Evolutionary conservation across 441 rosid species (phyloP).

Genomic region (Manihot esculenta): DNA sequence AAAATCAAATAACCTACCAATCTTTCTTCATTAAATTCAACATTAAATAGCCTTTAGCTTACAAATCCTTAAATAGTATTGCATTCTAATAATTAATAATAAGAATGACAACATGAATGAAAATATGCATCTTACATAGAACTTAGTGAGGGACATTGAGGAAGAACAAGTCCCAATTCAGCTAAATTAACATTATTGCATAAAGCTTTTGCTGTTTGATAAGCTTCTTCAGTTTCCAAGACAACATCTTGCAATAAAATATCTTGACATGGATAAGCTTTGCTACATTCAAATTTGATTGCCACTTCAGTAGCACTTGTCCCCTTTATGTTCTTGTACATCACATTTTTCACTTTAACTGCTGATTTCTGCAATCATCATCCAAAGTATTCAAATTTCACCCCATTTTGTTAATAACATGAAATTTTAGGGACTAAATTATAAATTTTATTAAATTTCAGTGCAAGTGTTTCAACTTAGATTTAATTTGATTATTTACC

Average conservation of each 20-base stretch:
- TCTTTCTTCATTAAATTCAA: too few species aligned
- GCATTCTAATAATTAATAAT: too few species aligned
- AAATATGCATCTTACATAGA: too few species aligned
- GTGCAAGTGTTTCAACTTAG: too few species aligned
- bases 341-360: slow-evolving; percentile 60
- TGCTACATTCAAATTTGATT: slow-evolving; percentile 58
- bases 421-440: too few species aligned
- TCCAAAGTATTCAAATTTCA: neutral
- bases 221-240: slow-evolving; percentile 22
- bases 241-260: slow-evolving; percentile 49
- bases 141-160: slow-evolving; percentile 31
- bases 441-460: too few species aligned
- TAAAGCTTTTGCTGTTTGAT: slow-evolving; percentile 38
- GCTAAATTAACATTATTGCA: slow-evolving; percentile 49
- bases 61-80: too few species aligned
- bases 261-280: slow-evolving; percentile 53
- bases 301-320: slow-evolving; percentile 68
- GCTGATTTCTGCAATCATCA: slow-evolving; percentile 46
- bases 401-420: too few species aligned
- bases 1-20: too few species aligned
- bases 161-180: slow-evolving; percentile 48
- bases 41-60: too few species aligned
- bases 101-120: too few species aligned
- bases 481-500: slow-evolving; percentile 35
- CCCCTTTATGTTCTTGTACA: slow-evolving; percentile 67